Evolutionary conservation across 257 asterid species (phyloP).

Genomic region (Orobanche coerulescens): DNA sequence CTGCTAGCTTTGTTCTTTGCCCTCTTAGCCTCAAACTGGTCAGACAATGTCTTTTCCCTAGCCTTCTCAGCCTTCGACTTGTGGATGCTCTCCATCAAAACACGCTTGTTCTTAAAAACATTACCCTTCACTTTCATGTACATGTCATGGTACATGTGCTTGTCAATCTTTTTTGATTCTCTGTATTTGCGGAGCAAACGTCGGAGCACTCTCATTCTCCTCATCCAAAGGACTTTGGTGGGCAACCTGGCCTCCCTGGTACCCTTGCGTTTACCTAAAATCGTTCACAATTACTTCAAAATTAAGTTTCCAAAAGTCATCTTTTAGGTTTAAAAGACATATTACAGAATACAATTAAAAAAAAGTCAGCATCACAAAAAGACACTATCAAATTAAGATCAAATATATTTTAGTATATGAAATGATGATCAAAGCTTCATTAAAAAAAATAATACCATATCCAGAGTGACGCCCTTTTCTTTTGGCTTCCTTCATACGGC

Average conservation of each 20-base stretch:
- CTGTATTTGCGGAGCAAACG: conserved; percentile 58
- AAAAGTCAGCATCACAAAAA: not conserved
- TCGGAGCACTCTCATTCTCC: conserved; percentile 57
- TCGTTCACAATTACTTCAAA: not conserved
- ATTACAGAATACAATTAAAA: not conserved
- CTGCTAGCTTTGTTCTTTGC: conserved; percentile 76
- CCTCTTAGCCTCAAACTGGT: conserved; percentile 68
- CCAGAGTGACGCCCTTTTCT: conserved; percentile 59
- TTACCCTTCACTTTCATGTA: conserved; percentile 72
- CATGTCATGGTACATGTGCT: conserved; percentile 68
- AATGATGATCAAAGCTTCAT: too few species aligned
- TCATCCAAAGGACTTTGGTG: conserved; percentile 59
- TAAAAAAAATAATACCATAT: conserved; percentile 27
- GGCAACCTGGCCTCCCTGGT: conserved; percentile 66
- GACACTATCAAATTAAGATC: too few species aligned
- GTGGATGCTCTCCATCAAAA: conserved; percentile 64
- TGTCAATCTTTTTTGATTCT: conserved; percentile 56
- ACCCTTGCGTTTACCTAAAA: conserved; percentile 64
- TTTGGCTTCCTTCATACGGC: conserved; percentile 54
- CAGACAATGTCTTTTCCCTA: conserved; percentile 64
- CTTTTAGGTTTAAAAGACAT: too few species aligned
- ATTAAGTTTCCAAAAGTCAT: too few species aligned
- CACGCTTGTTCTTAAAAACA: conserved; percentile 64
- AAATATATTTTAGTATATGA: not conserved
- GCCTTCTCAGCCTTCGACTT: conserved; percentile 69